phyloP scores from a whole-genome alignment of 2,329 filamentous ascomycete genomes.

The Thielaviopsis cerberus region DNA sequence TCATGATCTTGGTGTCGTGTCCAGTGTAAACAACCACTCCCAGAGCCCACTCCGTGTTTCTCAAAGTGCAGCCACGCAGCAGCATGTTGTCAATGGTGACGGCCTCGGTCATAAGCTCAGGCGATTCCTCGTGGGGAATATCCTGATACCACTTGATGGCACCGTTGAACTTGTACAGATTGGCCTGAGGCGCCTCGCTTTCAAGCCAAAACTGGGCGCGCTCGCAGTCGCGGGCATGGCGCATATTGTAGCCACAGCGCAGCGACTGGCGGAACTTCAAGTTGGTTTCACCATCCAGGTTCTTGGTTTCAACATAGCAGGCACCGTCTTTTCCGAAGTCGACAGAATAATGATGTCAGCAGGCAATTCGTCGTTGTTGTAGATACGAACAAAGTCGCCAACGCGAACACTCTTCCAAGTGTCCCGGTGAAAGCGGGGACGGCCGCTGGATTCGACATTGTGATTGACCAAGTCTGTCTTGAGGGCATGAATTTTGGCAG shows the following conservation, averaged over 20 bases:
- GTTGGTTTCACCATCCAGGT: slow-evolving; percentile 93
- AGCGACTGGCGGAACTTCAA: slow-evolving; percentile 85
- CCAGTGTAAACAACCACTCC: slow-evolving; percentile 84
- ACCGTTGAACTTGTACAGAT: slow-evolving; percentile 87
- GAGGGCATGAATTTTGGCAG: slow-evolving; percentile 24
- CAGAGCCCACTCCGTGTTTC: slow-evolving; percentile 91
- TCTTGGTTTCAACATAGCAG: slow-evolving; percentile 97
- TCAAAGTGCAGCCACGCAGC: slow-evolving; percentile 76
- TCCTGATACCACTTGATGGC: slow-evolving; percentile 72
- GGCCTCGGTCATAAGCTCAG: slow-evolving; percentile 71
- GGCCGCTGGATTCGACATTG: slow-evolving; percentile 42
- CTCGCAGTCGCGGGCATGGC: slow-evolving; percentile 84
- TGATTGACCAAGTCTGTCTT: slow-evolving; percentile 53
- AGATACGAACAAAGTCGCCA: slow-evolving; percentile 88
- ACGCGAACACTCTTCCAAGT: slow-evolving; percentile 91
- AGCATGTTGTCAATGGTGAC: slow-evolving; percentile 90
- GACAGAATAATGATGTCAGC: slow-evolving; percentile 84
- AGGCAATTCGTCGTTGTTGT: slow-evolving; percentile 88
- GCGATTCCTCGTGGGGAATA: slow-evolving; percentile 42
- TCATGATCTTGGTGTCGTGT: slow-evolving; percentile 96
- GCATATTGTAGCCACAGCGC: slow-evolving; percentile 63
- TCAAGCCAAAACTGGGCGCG: slow-evolving; percentile 72
- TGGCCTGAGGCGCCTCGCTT: slow-evolving; percentile 79
- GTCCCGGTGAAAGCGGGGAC: slow-evolving; percentile 76
- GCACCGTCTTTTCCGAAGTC: slow-evolving; percentile 85